Evolutionary conservation across 768 basidiomycete species (phyloP).

Genomic region (Myochromella boudieri): DNA sequence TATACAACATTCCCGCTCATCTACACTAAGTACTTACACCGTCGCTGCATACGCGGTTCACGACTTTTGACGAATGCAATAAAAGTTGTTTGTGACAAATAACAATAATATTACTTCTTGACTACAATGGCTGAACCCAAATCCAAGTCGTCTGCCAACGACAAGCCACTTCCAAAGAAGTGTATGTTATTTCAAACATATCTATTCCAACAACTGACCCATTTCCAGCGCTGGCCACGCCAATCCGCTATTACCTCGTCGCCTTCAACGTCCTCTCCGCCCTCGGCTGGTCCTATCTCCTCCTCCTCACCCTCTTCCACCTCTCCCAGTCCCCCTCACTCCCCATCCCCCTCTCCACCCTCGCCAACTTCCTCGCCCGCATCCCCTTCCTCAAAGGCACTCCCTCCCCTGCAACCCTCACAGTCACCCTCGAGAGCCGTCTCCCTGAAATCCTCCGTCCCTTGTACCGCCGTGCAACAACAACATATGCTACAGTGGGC

Average conservation of each 20-base stretch:
- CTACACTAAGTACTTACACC: no score
- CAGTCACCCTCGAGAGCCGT: constrained; percentile 30
- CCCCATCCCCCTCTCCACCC: constrained; percentile 35
- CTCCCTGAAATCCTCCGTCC: constrained; percentile 41
- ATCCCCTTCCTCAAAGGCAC: constrained; percentile 24
- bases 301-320: constrained; percentile 53
- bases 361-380: constrained; percentile 34
- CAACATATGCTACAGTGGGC: constrained; percentile 65
- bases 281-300: constrained; percentile 73
- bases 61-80: no score
- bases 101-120: no score
- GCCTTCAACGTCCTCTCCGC: constrained; percentile 78
- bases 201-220: background rate
- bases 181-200: background rate
- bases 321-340: constrained; percentile 25
- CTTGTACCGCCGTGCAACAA: constrained; percentile 49
- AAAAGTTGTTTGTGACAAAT: no score
- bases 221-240: constrained; percentile 23
- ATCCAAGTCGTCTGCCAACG: no score
- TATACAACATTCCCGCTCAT: no score
- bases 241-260: constrained; percentile 63
- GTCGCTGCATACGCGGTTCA: no score
- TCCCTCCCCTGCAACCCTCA: constrained; percentile 12
- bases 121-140: no score
- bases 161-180: background rate